A percentile compares a stretch with the other conserved stretches of the same genome.
phyloP scores from a whole-genome alignment of 352 stramenopile species.

The Phytophthora parvispora region DNA sequence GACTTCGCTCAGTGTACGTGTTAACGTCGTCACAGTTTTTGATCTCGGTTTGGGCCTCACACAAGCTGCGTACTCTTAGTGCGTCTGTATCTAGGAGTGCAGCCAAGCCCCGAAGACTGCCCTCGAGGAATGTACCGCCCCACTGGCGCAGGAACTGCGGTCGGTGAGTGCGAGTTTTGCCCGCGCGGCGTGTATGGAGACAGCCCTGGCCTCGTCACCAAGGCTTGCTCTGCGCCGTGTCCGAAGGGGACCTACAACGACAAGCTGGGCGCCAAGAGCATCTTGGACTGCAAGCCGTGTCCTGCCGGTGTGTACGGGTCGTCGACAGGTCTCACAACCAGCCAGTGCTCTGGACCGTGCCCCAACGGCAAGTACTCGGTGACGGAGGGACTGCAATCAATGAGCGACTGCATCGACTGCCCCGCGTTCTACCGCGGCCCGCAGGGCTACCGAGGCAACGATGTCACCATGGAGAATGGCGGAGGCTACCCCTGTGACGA shows the following conservation, averaged over 20 bases:
- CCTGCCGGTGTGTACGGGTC: slow-evolving; percentile 73
- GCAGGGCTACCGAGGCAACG: slow-evolving; percentile 66
- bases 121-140: slow-evolving; percentile 77
- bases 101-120: slow-evolving; percentile 54
- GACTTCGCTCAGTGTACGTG: slow-evolving; percentile 8
- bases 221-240: slow-evolving; percentile 74
- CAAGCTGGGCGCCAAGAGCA: slow-evolving; percentile 58
- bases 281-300: slow-evolving; percentile 76
- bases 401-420: slow-evolving; percentile 75
- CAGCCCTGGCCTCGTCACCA: slow-evolving; percentile 65
- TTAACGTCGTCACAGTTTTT: background rate
- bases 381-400: slow-evolving; percentile 53
- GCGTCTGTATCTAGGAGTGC: slow-evolving; percentile 61
- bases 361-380: slow-evolving; percentile 79
- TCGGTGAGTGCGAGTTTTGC: slow-evolving; percentile 77
- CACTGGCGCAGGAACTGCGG: slow-evolving; percentile 47
- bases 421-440: slow-evolving; percentile 67
- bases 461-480: slow-evolving; percentile 39
- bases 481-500: slow-evolving; percentile 73
- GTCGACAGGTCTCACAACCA: slow-evolving; percentile 56
- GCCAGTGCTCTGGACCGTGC: slow-evolving; percentile 71
- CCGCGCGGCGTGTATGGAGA: slow-evolving; percentile 81
- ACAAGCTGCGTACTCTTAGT: slow-evolving; percentile 24
- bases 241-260: slow-evolving; percentile 82
- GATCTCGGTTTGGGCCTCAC: background rate